Evolutionary conservation across 345 rosid species (phyloP), one percentile per base, ranked within the genome.

Genomic region (Salix caprea): DNA sequence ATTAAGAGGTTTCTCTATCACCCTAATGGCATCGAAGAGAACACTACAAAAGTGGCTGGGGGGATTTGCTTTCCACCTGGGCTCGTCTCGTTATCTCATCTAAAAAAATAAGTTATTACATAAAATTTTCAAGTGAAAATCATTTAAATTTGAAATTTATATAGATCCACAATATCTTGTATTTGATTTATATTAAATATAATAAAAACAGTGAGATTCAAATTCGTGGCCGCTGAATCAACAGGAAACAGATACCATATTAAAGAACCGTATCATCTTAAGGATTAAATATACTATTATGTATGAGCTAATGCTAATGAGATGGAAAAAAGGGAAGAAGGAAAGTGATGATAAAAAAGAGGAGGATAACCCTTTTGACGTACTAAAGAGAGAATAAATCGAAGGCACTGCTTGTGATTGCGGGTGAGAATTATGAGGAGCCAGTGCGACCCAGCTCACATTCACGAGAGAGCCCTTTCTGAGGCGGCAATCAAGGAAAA

Each of bases 401-500:
- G 40, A 23, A n/a, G 65, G 44, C 74, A 67, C 58, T 12, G 24
- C 56, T 23, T 52, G 58, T 52, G 19, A 52, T 18, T 18, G 23
- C 32, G 23, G 67, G 7, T 32, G 40, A 16, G 68, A 65, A 70
- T 34, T 50, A 46, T 34, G 61, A 56, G 15, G 28, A 13, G 42
- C 28, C 40, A 65, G 86, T 85, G 88, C 83, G 78, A 77, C 77
- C 82, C 88, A 83, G 86, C 86, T 85, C 84, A 76, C 24, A 19
- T 30, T 14, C 15, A 68, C 58, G 7, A 62, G 32, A 52, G 58
- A 60, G 61, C 76, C 65, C 34, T 72, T 72, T 84, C 79, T 64
- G 34, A 54, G 87, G 83, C 89, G 89, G 82, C 79, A 84, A 78
- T 86, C 79, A 84, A 76, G 89, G 89, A 68, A 54, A 60, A 4